Evolutionary conservation across 371 early-diverging fungal genomes (phyloP).

Genomic region (Mucor lusitanicus): DNA sequence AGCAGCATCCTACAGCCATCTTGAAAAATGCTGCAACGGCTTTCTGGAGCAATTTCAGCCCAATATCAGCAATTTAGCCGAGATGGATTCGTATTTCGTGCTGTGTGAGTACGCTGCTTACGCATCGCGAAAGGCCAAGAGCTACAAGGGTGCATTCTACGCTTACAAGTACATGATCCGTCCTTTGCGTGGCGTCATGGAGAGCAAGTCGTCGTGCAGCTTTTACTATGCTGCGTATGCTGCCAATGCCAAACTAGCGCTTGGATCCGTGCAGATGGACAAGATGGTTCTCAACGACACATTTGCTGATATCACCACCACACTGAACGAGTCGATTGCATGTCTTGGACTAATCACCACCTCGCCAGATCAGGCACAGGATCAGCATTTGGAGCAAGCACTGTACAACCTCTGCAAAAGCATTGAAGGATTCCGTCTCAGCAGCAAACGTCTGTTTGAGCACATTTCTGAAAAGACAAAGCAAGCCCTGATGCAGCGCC

Average conservation of each 20-base stretch:
- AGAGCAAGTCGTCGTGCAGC: not conserved
- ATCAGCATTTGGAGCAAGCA: constrained; percentile 23
- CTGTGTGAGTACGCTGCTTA: constrained; percentile 45
- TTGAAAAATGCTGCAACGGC: constrained; percentile 28
- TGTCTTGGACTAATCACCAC: constrained; percentile 13
- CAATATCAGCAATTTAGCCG: constrained; percentile 14
- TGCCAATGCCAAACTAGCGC: constrained; percentile 31
- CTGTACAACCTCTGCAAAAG: constrained; percentile 30
- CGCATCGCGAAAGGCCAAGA: constrained; percentile 36
- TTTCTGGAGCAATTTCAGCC: constrained; percentile 21
- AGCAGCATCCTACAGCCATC: constrained; percentile 7
- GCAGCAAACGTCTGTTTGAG: constrained; percentile 19
- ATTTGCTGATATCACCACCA: constrained; percentile 23
- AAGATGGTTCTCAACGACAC: constrained; percentile 19
- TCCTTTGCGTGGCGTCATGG: constrained; percentile 19
- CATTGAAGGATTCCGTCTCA: constrained; percentile 26
- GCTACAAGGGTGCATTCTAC: constrained; percentile 25
- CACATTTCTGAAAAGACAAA: constrained; percentile 15
- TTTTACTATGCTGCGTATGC: constrained; percentile 40
- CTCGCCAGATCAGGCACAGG: not conserved
- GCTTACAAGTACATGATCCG: constrained; percentile 36
- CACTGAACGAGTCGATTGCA: constrained; percentile 21
- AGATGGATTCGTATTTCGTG: constrained; percentile 37
- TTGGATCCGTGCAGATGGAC: constrained; percentile 36
- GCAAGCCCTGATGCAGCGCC: not conserved